Evolutionary conservation across 1,139 yeast species (phyloP), one percentile per base, ranked within the genome.

Genomic region (Yamadazyma epiphylla): DNA sequence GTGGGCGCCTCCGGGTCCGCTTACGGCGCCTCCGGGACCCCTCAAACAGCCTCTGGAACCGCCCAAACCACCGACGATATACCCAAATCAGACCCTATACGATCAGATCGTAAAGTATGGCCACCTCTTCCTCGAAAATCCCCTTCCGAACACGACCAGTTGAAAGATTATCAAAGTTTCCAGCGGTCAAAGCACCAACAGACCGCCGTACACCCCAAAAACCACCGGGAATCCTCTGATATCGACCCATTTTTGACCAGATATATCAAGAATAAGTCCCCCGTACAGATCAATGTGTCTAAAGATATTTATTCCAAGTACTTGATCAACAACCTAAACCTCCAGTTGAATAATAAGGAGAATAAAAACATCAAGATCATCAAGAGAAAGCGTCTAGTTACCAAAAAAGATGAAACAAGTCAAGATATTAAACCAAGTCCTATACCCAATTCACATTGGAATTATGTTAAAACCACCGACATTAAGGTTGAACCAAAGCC

Each of bases 241-340:
- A 22, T 22, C 5, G 47, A 43, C 26, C 43, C 43, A 3, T 43
- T 43, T 20, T 31, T 43, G 11, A 31, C 29, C 19, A 33, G 32
- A 19, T 43, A 43, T 29, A 30, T 43, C 3, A 42, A 39, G 26
- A 30, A 26, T 19, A 29, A 32, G 11, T 24, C 28, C n/a, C 22
- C 28, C 15, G 15, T 27, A 4, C 30, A 27, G 22, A n/a, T 27
- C 16, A 8, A 23, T 14, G 7, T 32, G 25, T 12, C 29, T 16
- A 27, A 28, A 21, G 32, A 27, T 22, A 31, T 32, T 13, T 38
- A 30, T 25, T 32, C 39, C 14, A 39, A 33, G 19, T 35, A 37
- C 24, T 11, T 37, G 5, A 12, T 31, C 9, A 33, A 24, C 9
- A 35, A 26, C 22, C 23, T 38, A 11, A 36, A 33, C 12, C 11